Conservation (phyloP, 371 early-diverging fungal genomes). For the Coemansia sp. region DNA sequence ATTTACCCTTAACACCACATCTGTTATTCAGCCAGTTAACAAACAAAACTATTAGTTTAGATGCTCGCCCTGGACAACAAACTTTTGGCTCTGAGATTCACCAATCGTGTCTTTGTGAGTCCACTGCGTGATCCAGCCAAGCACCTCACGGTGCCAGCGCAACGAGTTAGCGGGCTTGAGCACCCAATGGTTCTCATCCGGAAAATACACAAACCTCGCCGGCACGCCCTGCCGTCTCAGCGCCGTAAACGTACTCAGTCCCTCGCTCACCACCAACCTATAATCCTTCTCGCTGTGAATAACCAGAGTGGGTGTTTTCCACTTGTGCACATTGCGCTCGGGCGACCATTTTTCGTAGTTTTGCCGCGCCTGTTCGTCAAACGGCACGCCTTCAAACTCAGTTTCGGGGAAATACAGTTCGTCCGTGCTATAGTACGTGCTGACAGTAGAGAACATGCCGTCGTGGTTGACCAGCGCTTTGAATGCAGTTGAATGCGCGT, state of each 20-base stretch:
- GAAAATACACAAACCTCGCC: slow-evolving; percentile 73
- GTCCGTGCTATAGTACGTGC: slow-evolving; percentile 70
- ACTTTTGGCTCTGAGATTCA: no score
- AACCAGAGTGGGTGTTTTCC: slow-evolving; percentile 77
- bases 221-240: slow-evolving; percentile 73
- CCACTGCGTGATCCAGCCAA: slow-evolving; percentile 59
- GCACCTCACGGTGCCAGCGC: slow-evolving; percentile 70
- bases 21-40: no score
- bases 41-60: neutral
- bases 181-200: slow-evolving; percentile 74
- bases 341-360: slow-evolving; percentile 24
- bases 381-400: slow-evolving; percentile 53
- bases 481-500: slow-evolving; percentile 68
- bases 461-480: slow-evolving; percentile 75
- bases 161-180: slow-evolving; percentile 72
- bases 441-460: slow-evolving; percentile 68
- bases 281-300: slow-evolving; percentile 73
- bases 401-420: slow-evolving; percentile 77
- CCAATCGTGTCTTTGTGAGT: slow-evolving; percentile 45
- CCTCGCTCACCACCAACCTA: slow-evolving; percentile 67
- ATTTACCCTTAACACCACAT: no score
- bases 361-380: neutral
- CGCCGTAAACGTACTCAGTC: slow-evolving; percentile 74
- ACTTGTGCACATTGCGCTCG: slow-evolving; percentile 49
- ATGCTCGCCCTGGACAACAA: neutral